Percentiles rank a stretch among this genome's conserved stretches.
phyloP scores from a whole-genome alignment of 2,329 filamentous ascomycete species.

The Xylaria hypoxylon region DNA sequence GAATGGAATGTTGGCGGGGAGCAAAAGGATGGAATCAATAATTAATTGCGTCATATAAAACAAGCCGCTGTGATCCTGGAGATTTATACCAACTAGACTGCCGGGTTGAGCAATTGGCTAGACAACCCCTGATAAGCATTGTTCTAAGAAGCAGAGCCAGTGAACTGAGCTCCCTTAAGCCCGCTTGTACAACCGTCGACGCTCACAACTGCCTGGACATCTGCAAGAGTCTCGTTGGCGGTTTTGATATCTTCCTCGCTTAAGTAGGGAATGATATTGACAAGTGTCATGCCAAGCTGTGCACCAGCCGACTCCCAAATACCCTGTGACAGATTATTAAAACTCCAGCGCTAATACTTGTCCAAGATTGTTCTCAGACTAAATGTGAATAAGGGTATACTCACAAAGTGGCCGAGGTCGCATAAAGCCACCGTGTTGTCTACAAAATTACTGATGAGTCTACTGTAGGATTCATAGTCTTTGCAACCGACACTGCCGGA shows the following conservation, averaged over 20 bases:
- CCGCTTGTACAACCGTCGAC: neutral
- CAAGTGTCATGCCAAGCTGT: conserved; percentile 6
- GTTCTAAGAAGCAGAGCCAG: conserved; percentile 17
- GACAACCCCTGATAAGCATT: conserved; percentile 18
- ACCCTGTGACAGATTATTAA: too few species aligned
- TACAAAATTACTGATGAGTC: conserved; percentile 16
- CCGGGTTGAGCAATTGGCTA: conserved; percentile 9
- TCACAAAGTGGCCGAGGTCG: conserved; percentile 11
- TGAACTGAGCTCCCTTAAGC: conserved; percentile 10
- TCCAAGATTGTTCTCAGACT: too few species aligned
- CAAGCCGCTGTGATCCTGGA: conserved; percentile 13
- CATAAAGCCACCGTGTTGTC: conserved; percentile 5
- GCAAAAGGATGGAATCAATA: conserved; percentile 14
- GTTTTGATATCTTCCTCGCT: neutral
- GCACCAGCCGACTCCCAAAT: conserved; percentile 7
- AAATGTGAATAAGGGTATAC: neutral
- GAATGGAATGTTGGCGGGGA: conserved; percentile 7
- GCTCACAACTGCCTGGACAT: neutral
- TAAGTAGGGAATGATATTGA: conserved; percentile 11
- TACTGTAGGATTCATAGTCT: conserved; percentile 6
- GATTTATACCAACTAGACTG: conserved; percentile 15
- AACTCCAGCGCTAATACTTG: neutral
- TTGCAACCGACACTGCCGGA: conserved; percentile 16
- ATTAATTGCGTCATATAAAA: conserved; percentile 15
- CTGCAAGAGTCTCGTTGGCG: neutral